Conservation (phyloP, 768 basidiomycete genomes). For the Tylopilus felleus region DNA sequence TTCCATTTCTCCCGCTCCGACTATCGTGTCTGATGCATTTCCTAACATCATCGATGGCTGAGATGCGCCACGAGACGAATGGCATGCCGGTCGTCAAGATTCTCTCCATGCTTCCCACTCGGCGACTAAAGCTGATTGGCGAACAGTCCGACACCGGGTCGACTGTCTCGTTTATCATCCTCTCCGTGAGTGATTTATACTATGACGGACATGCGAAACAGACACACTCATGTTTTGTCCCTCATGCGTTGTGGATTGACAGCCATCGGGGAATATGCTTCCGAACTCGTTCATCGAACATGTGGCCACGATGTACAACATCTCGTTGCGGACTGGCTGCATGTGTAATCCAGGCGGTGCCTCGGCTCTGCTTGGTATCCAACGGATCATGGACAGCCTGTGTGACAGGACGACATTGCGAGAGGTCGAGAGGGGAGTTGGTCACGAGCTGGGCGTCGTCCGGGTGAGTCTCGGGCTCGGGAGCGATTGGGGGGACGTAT, state of each 20-base stretch:
- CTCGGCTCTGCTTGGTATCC: slow-evolving; percentile 63
- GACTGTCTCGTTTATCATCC: slow-evolving; percentile 58
- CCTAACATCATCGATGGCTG: slow-evolving; percentile 52
- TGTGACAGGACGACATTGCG: slow-evolving; percentile 56
- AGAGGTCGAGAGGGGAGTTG: slow-evolving; percentile 59
- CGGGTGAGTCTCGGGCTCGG: slow-evolving; percentile 77
- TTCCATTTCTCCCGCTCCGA: slow-evolving; percentile 75
- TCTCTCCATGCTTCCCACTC: slow-evolving; percentile 58
- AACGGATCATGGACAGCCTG: slow-evolving; percentile 60
- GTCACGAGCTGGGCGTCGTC: slow-evolving; percentile 70
- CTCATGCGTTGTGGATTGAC: neutral
- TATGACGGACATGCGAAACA: neutral
- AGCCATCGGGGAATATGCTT: slow-evolving; percentile 66
- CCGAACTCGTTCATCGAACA: slow-evolving; percentile 74
- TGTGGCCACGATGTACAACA: slow-evolving; percentile 56
- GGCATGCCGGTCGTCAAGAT: slow-evolving; percentile 63
- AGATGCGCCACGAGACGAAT: slow-evolving; percentile 58
- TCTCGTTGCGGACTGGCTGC: slow-evolving; percentile 81
- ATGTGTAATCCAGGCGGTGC: slow-evolving; percentile 88
- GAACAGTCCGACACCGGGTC: slow-evolving; percentile 67
- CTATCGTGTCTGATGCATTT: slow-evolving; percentile 66
- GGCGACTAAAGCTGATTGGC: slow-evolving; percentile 52
- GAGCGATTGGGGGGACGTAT: slow-evolving; percentile 73
- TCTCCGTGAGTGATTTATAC: slow-evolving; percentile 48
- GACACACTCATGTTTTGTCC: neutral